Evolutionary conservation across 768 basidiomycete genomes (phyloP), one percentile per base, ranked within the genome.

Genomic region (Boletus vermiculosoides): DNA sequence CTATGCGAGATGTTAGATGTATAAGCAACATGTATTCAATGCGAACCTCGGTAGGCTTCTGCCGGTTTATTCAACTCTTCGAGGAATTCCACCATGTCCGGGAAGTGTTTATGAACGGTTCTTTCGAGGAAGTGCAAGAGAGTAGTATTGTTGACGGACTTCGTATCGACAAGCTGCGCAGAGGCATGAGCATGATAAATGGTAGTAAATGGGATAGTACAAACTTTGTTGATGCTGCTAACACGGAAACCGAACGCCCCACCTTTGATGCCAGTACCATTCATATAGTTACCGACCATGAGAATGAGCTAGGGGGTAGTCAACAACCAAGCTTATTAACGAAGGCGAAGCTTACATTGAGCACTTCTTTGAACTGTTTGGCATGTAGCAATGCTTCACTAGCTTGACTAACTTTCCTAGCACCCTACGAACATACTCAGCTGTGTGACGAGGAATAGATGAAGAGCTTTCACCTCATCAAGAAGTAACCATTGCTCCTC

Each of bases 221-320:
- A 59, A 65, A 87, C 94, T 81, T 94, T 94, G 77, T 99, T 98
- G 73, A 99, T 95, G 72, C 94, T 96, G 75, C 92, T 94, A 51
- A 98, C 85, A 66, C 90, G 86, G 83, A 99, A 99, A 57, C 96
- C 96, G 64, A 92, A 96, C 1, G 97, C 97, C 33, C 95, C 95
- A 54, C 96, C 96, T 71, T 96, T 97, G 65, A 93, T 82, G 52
- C 95, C 94, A 52, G 93, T 89, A 7, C 94, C 93, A 69, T 99
- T 99, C 88, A 98, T 94, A 72, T 94, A 99, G 71, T 99, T 99
- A 42, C 96, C 96, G 63, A 99, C 84, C 63, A 95, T 80, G 15
- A 99, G 85, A 61, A 98, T 97, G 41, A 99, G 82, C 88, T 88
- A 52, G 20, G 44, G 6, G 5, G 41, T 44, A 25, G 47, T 63